Percentiles rank a stretch among this genome's conserved stretches.
Evolutionary conservation across 1,284 basidiomycete species (phyloP).

Genomic region (Ustilago loliicola): DNA sequence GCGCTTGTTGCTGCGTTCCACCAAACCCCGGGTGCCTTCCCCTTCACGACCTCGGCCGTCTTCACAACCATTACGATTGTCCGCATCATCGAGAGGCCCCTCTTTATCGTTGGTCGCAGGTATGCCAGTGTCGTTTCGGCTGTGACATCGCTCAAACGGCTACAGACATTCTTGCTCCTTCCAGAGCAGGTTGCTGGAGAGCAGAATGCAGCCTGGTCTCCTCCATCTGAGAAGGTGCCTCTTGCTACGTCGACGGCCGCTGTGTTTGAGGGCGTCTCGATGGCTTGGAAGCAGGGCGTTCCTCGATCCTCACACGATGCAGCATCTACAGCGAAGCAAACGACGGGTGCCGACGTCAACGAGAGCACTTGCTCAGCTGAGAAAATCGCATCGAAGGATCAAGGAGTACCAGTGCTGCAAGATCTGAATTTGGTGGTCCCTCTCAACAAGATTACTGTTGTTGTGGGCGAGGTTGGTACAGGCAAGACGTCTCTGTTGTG

Average conservation of each 20-base stretch:
- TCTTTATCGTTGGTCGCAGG: conserved; percentile 48
- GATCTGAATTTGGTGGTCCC: conserved; percentile 16
- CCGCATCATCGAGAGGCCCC: conserved; percentile 45
- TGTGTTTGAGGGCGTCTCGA: conserved; percentile 10
- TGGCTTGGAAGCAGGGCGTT: conserved; percentile 12
- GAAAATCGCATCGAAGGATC: neutral
- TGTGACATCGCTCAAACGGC: conserved; percentile 39
- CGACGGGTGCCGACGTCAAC: too few relatives aligned
- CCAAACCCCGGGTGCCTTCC: conserved; percentile 13
- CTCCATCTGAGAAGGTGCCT: conserved; percentile 4
- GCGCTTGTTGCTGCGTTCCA: conserved; percentile 20
- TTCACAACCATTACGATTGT: conserved; percentile 56
- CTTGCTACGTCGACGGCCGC: conserved; percentile 1
- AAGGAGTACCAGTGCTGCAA: neutral
- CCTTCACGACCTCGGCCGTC: conserved; percentile 43
- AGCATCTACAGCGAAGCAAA: neutral
- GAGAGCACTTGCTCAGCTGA: too few relatives aligned
- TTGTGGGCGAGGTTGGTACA: conserved; percentile 36
- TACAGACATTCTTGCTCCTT: conserved; percentile 45
- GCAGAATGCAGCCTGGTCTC: neutral
- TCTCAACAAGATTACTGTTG: conserved; percentile 9
- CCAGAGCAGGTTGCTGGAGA: conserved; percentile 9
- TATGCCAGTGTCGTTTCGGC: conserved; percentile 49
- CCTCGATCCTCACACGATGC: neutral
- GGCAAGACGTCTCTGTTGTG: conserved; percentile 52